A percentile compares a stretch with the other conserved stretches of the same genome.
phyloP scores from a whole-genome alignment of 2,329 filamentous ascomycete genomes.

The Setomelanomma holmii region DNA sequence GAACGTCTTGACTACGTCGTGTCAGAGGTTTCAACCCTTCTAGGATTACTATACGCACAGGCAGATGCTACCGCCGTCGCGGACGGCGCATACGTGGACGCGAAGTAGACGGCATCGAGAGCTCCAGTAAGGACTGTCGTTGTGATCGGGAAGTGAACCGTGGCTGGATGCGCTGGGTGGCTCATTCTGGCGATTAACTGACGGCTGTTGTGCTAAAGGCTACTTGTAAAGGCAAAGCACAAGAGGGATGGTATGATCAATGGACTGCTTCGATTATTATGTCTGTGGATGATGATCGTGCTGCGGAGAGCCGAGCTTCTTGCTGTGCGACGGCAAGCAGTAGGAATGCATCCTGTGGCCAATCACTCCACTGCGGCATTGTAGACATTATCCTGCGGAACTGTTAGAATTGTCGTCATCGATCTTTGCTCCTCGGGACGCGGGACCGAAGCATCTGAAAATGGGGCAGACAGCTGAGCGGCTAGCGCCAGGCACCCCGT shows the following conservation, averaged over 20 bases:
- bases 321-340: neutral
- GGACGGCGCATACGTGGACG: conserved; percentile 42
- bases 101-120: conserved; percentile 51
- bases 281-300: neutral
- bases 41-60: conserved; percentile 16
- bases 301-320: conserved; percentile 15
- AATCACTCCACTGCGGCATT: neutral
- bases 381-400: conserved; percentile 1
- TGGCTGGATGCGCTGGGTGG: conserved; percentile 55
- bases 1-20: conserved; percentile 31
- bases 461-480: too few species aligned
- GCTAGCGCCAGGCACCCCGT: too few species aligned
- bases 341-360: neutral
- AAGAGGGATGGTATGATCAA: neutral
- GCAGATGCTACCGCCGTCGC: conserved; percentile 39
- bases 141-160: conserved; percentile 57
- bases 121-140: conserved; percentile 52
- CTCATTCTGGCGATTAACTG: conserved; percentile 24
- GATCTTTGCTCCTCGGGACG: neutral
- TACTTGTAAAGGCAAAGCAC: neutral
- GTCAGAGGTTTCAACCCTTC: neutral
- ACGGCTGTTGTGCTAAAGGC: neutral
- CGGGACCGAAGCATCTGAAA: neutral
- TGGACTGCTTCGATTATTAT: conserved; percentile 2
- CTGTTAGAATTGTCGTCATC: conserved; percentile 7